These are phyloP conservation scores for Garcia nutans DNA, from an alignment of 345 rosid genomes.

Conservation along the genomic window DNA sequence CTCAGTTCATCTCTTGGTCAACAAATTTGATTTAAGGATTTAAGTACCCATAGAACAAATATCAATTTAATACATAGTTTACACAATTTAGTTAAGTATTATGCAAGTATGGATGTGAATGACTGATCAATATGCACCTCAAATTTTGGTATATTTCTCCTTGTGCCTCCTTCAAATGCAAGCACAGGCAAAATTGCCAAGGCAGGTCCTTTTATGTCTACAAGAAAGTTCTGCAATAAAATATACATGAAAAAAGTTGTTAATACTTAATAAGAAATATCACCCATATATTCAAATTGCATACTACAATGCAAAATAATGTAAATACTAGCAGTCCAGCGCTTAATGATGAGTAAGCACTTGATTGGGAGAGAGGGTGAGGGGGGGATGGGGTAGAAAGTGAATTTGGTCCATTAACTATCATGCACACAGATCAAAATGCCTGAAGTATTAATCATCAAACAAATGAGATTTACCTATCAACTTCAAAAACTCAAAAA, in stretches of 20 bases:
- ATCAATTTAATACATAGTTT: no score
- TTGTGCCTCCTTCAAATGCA: conserved; percentile 87
- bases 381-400: not conserved
- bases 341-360: not conserved
- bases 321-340: not conserved
- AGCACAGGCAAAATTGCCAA: conserved; percentile 72
- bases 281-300: not conserved
- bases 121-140: conserved; percentile 37
- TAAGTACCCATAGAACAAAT: no score
- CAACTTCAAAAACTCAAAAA: not conserved
- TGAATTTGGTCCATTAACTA: not conserved
- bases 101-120: not conserved
- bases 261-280: conserved; percentile 5
- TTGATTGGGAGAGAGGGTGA: not conserved
- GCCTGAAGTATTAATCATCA: not conserved
- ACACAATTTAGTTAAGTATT: no score
- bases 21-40: no score
- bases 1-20: no score
- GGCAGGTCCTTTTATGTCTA: conserved; percentile 78
- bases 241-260: not conserved
- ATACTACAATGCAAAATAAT: not conserved
- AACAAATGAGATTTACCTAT: not conserved
- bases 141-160: conserved; percentile 71
- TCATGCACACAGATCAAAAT: not conserved
- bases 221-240: conserved; percentile 56